Conservation (phyloP, 306 rosid species). For the Boehmeria nivea region DNA sequence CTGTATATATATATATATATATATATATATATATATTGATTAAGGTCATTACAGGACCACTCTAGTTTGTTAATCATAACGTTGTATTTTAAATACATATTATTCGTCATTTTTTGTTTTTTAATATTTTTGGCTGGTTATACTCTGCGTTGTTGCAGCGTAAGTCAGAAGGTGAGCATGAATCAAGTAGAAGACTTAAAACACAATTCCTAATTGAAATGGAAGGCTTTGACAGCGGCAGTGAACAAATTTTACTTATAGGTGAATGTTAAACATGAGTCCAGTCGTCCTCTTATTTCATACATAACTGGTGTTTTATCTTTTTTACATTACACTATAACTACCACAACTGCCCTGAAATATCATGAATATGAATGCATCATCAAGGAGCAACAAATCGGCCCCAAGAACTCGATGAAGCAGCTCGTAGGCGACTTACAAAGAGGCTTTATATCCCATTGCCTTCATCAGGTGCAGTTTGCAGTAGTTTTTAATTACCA, state of each 20-base stretch:
- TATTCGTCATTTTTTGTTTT: too few species aligned
- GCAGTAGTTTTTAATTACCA: constrained; percentile 3
- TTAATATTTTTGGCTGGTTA: background rate
- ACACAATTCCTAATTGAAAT: constrained; percentile 97
- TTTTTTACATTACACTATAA: constrained; percentile 6
- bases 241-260: constrained; percentile 81
- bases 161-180: constrained; percentile 95
- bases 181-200: constrained; percentile 93
- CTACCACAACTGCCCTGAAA: constrained; percentile 7
- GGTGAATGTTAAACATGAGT: constrained; percentile 41
- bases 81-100: too few species aligned
- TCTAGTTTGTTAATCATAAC: too few species aligned
- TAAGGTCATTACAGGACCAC: too few species aligned
- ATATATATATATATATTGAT: too few species aligned
- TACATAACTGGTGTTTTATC: background rate
- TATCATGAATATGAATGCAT: constrained; percentile 7
- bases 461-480: constrained; percentile 69
- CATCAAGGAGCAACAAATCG: constrained; percentile 87
- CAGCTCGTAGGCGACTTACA: constrained; percentile 89
- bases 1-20: too few species aligned
- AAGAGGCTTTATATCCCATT: constrained; percentile 90
- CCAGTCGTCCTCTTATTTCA: background rate
- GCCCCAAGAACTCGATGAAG: constrained; percentile 97
- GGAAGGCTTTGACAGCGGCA: constrained; percentile 93
- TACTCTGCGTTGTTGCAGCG: constrained; percentile 44